Conservation (phyloP, 1,139 yeast genomes). For the Kodamaea sp. region DNA sequence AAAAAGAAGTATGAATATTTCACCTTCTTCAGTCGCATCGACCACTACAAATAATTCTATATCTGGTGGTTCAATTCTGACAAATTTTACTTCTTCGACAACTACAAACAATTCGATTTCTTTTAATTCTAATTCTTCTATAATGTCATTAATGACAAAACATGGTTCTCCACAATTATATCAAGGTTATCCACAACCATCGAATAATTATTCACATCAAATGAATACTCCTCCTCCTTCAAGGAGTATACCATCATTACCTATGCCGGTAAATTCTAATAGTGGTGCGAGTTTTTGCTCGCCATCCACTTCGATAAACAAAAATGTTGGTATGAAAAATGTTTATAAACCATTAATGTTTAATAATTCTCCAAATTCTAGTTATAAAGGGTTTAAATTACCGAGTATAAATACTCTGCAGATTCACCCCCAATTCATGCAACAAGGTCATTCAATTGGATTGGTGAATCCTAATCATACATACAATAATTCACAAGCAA, state of each 20-base stretch:
- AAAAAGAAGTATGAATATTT: conserved; percentile 11
- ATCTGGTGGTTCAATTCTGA: not conserved
- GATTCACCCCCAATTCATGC: conserved; percentile 3
- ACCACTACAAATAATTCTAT: conserved; percentile 1
- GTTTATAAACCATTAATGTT: conserved; percentile 9
- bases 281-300: too few species aligned
- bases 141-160: conserved; percentile 7
- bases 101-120: conserved; percentile 4
- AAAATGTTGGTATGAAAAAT: conserved; percentile 1
- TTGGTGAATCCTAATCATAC: conserved; percentile 10
- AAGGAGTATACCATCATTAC: conserved; percentile 8
- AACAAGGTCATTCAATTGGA: too few species aligned
- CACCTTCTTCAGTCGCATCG: conserved; percentile 10
- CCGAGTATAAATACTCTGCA: conserved; percentile 7
- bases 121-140: conserved; percentile 4
- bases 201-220: conserved; percentile 1
- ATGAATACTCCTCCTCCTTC: conserved; percentile 11
- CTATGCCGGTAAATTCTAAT: not conserved
- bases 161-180: not conserved
- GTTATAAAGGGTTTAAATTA: conserved; percentile 6
- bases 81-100: conserved; percentile 1
- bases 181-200: not conserved
- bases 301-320: too few species aligned
- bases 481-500: conserved; percentile 28
- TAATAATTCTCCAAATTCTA: conserved; percentile 7